Evolutionary conservation across 768 basidiomycete species (phyloP), one percentile per base, ranked within the genome.

Genomic region (Serpula lacrymans): DNA sequence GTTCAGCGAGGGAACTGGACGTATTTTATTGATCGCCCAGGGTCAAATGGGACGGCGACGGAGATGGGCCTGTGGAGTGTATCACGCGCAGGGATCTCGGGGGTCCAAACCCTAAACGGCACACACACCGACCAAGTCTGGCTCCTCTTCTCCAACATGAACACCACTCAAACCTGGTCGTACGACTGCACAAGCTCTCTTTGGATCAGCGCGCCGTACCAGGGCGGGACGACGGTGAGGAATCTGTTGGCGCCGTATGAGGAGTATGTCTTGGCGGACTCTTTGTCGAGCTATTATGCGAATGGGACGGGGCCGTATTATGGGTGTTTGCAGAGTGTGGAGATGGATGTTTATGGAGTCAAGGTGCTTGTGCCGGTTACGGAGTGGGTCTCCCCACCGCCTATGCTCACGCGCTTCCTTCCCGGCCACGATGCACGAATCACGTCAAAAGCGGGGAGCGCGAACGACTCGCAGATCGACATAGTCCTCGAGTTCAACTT

Each of bases 41-140:
- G 93, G 55, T 95, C 93, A 20, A 90, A 93, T 55, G 53, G 58
- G 13, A 90, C 89, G 1, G 54, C 54, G 27, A 90, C 92, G 0
- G 90, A 95, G 63, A 79, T 93, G 72, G 93, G 93, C 40, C 70
- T 94, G 7, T 95, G 85, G 83, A 84, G 89, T 2, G 78, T 81
- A 13, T 80, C 82, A 4, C 80, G 92, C 22, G 67, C 81, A 3
- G 82, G 71, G 13, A 72, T 92, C 24, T 2, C 60, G 3, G 63
- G 58, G 18, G 63, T 72, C n/a, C 89, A 93, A 59, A 76, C 55
- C 5, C 70, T 90, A 38, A 67, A 63, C 1, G 86, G 87, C 6
- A 69, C 54, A 18, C 71, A 76, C 55, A 69, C 70, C 8, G 80
- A 82, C 41, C 80, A 84, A 48, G 72, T 94, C 41, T 93, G 89